Evolutionary conservation across 495 filamentous ascomycete genomes (phyloP), one percentile per base, ranked within the genome.

Genomic region (Poronia punctata): DNA sequence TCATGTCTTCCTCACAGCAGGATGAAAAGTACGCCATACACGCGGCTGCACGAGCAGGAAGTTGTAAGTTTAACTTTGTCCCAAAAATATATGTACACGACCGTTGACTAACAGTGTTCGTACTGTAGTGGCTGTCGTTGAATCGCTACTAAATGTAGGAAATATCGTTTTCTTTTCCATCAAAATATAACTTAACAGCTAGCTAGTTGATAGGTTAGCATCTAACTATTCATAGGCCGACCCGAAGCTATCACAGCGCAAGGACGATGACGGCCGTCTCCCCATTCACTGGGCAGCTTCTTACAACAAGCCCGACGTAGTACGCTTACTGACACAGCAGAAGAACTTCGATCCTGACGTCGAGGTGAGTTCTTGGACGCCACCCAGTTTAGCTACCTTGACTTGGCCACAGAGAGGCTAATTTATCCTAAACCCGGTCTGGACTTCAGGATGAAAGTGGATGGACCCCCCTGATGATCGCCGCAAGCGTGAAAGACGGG

Each of bases 391-490:
- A 22, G 43, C 2, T 11, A 19, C 19, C n/a, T 32, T 22, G 38
- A 12, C 16, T 41, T 45, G 16, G 7, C n/a, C n/a, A n/a, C n/a
- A n/a, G n/a, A n/a, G n/a, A n/a, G n/a, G n/a, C 33, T 44, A 20
- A 44, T 19, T 10, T 18, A 11, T 5, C 12, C 12, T 36, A n/a
- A n/a, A n/a, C n/a, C n/a, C 2, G 33, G 42, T 17, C 16, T 19
- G 16, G 30, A 23, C 5, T 34, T 3, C 47, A 86, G 78, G 92
- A 98, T 57, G 88, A 81, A 12, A 81, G 79, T 7, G 89, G 90
- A 37, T 98, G 92, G 92, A 93, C 90, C 8, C 83, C 86, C 1
- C 70, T 96, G 17, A 96, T 96, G 89, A 95, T 96, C 37, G 84
- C 90, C 7, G 75, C 83, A 7, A 88, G 82, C 45, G 70, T 94